These are phyloP conservation scores for Penicillium sp. DNA, from an alignment of 2,329 filamentous ascomycete species.

Conservation along the genomic window DNA sequence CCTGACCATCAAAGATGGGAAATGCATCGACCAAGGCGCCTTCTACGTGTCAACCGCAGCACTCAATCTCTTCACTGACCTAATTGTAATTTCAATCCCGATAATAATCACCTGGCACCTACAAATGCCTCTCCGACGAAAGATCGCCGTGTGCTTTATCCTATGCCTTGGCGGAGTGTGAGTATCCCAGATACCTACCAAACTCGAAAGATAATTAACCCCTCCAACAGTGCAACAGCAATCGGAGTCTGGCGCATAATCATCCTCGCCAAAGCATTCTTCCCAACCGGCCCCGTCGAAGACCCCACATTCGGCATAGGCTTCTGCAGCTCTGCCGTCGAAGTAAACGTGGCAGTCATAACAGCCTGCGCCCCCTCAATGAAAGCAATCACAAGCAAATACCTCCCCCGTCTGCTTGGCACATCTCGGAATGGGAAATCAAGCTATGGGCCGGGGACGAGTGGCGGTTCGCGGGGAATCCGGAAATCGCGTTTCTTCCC, in stretches of 20 bases:
- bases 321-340: slow-evolving; percentile 31
- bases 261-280: slow-evolving; percentile 24
- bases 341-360: slow-evolving; percentile 30
- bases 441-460: slow-evolving; percentile 6
- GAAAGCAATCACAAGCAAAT: slow-evolving; percentile 25
- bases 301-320: slow-evolving; percentile 28
- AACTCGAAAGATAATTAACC: not conserved
- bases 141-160: slow-evolving; percentile 31
- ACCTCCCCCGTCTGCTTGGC: slow-evolving; percentile 20
- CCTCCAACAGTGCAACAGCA: slow-evolving; percentile 22
- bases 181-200: not conserved
- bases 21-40: slow-evolving; percentile 29
- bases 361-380: slow-evolving; percentile 30
- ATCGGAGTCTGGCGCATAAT: slow-evolving; percentile 31
- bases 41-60: slow-evolving; percentile 30
- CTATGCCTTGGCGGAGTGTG: slow-evolving; percentile 30
- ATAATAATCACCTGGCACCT: slow-evolving; percentile 31
- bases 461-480: slow-evolving; percentile 5
- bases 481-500: slow-evolving; percentile 7
- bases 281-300: not conserved
- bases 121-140: slow-evolving; percentile 28
- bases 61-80: slow-evolving; percentile 32
- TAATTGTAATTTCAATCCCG: slow-evolving; percentile 31
- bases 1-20: slow-evolving; percentile 15
- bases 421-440: slow-evolving; percentile 15